Evolutionary conservation across 371 early-diverging fungal species (phyloP).

Genomic region (Mycotypha africana): DNA sequence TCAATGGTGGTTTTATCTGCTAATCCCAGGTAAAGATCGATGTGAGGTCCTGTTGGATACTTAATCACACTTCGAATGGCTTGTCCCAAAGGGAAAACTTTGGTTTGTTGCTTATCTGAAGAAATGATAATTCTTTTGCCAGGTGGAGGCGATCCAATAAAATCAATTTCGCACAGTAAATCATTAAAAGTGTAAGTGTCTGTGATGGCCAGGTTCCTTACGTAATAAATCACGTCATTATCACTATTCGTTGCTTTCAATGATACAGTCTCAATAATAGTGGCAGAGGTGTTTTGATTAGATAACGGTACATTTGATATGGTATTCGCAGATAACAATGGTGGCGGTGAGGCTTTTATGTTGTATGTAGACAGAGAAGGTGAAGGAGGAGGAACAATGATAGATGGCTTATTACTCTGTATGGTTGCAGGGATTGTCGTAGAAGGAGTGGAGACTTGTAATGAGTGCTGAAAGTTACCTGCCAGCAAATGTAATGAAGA

Average conservation of each 20-base stretch:
- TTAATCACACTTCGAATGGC: conserved; percentile 39
- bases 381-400: too few species aligned
- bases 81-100: conserved; percentile 37
- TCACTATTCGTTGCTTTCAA: conserved; percentile 15
- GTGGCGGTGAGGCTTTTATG: background rate
- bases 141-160: conserved; percentile 37
- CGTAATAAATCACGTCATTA: conserved; percentile 18
- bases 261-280: conserved; percentile 38
- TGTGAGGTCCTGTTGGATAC: conserved; percentile 24
- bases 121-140: conserved; percentile 43
- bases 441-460: conserved; percentile 13
- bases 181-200: conserved; percentile 46
- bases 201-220: conserved; percentile 45
- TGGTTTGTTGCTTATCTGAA: conserved; percentile 24
- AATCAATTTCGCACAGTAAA: conserved; percentile 34
- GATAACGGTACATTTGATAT: too few species aligned
- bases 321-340: too few species aligned
- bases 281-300: background rate
- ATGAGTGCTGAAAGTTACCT: too few species aligned
- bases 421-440: too few species aligned
- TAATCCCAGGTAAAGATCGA: conserved; percentile 38
- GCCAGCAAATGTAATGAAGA: too few species aligned
- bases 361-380: conserved; percentile 9
- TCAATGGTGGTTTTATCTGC: conserved; percentile 38
- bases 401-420: too few species aligned